A percentile compares a stretch with the other conserved stretches of the same genome.
Conservation (phyloP, 306 rosid genomes). For the Trichosanthes truncata region DNA sequence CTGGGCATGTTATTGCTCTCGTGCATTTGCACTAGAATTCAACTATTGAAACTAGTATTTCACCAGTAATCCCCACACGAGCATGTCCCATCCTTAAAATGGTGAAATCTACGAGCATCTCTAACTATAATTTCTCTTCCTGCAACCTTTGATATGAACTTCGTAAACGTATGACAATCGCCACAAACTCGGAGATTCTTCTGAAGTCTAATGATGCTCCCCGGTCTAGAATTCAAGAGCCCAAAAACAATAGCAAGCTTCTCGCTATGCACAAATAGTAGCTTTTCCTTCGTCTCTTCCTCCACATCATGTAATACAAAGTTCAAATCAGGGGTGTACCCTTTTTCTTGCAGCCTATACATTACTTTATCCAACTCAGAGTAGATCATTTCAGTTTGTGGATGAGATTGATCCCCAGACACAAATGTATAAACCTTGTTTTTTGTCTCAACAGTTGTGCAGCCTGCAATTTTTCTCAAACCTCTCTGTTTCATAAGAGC, state of each 20-base stretch:
- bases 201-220: conserved; percentile 20
- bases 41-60: background rate
- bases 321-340: conserved; percentile 28
- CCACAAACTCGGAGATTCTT: conserved; percentile 40
- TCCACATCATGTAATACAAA: conserved; percentile 28
- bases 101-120: conserved; percentile 35
- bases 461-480: conserved; percentile 32
- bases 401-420: conserved; percentile 27
- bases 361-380: conserved; percentile 26
- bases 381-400: conserved; percentile 19
- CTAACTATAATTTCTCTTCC: conserved; percentile 31
- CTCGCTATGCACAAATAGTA: conserved; percentile 28
- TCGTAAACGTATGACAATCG: conserved; percentile 31
- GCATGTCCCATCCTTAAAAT: conserved; percentile 31
- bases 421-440: conserved; percentile 34
- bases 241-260: conserved; percentile 37
- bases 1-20: background rate
- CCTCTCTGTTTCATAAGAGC: conserved; percentile 26
- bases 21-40: background rate
- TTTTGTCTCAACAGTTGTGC: conserved; percentile 22
- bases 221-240: conserved; percentile 15
- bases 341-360: conserved; percentile 23
- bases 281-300: conserved; percentile 33
- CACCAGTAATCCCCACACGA: conserved; percentile 40
- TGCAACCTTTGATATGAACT: conserved; percentile 26